Conservation (phyloP, 495 filamentous ascomycete genomes). For the Aspergillus carlsbadensis region DNA sequence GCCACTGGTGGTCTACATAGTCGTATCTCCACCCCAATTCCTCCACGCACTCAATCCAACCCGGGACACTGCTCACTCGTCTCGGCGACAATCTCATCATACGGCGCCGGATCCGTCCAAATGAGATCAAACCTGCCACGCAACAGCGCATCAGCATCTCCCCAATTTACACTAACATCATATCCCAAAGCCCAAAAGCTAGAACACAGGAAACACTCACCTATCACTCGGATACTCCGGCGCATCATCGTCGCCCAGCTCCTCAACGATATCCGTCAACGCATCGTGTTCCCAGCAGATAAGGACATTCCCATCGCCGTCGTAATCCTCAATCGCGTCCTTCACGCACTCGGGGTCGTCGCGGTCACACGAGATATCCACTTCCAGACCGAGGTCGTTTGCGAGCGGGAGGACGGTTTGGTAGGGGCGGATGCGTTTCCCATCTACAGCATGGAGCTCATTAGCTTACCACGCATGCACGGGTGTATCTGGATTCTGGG, state of each 20-base stretch:
- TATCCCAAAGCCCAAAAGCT: no score
- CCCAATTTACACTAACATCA: background rate
- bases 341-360: slow-evolving; percentile 48
- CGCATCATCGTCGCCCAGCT: slow-evolving; percentile 42
- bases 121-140: slow-evolving; percentile 38
- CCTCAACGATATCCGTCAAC: slow-evolving; percentile 45
- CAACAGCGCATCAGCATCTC: background rate
- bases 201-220: no score
- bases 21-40: background rate
- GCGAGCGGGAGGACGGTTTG: slow-evolving; percentile 53
- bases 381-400: slow-evolving; percentile 46
- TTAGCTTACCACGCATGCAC: no score
- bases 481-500: no score
- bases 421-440: slow-evolving; percentile 47
- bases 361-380: slow-evolving; percentile 50
- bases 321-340: slow-evolving; percentile 42
- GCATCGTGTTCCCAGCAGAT: slow-evolving; percentile 58
- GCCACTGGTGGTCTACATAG: no score
- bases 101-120: slow-evolving; percentile 41
- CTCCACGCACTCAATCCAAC: slow-evolving; percentile 12
- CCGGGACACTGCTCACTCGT: slow-evolving; percentile 38
- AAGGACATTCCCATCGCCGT: slow-evolving; percentile 51
- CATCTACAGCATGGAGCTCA: slow-evolving; percentile 33
- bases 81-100: slow-evolving; percentile 28
- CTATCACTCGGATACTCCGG: slow-evolving; percentile 36